These are phyloP conservation scores for Juncus effusus DNA, from an alignment of 176 grass and related monocot species.

Conservation along the genomic window DNA sequence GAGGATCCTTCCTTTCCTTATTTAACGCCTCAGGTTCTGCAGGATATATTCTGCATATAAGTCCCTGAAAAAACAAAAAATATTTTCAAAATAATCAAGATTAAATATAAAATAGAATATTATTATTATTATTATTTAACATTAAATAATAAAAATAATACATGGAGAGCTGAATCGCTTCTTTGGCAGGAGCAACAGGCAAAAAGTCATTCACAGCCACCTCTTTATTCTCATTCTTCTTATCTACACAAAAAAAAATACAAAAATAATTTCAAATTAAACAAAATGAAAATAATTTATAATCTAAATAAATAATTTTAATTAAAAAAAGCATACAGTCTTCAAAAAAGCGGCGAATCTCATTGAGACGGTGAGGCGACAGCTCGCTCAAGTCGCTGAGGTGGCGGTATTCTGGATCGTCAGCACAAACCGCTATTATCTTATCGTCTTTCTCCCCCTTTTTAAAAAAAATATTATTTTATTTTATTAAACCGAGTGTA, in stretches of 20 bases:
- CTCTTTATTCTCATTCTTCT: conserved; percentile 99
- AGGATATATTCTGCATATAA: conserved; percentile 75
- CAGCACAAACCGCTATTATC: conserved; percentile 46
- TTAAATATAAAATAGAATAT: background rate
- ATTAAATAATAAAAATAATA: conserved; percentile 19
- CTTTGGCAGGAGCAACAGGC: conserved; percentile 43
- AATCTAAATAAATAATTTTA: background rate
- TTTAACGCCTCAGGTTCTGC: conserved; percentile 61
- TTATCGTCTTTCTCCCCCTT: conserved; percentile 91
- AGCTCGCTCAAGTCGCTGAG: conserved; percentile 63
- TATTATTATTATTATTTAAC: background rate
- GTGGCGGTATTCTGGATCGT: conserved; percentile 58
- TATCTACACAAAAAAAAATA: conserved; percentile 40
- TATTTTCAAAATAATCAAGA: background rate
- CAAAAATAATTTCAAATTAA: conserved; percentile 8
- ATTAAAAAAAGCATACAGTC: conserved; percentile 47
- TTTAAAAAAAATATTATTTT: background rate
- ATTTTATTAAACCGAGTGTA: no score
- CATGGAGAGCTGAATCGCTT: conserved; percentile 84
- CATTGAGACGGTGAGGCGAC: conserved; percentile 72
- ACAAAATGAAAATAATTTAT: no score
- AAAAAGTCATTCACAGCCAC: conserved; percentile 87
- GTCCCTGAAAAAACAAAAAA: conserved; percentile 41
- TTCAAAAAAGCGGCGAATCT: conserved; percentile 85
- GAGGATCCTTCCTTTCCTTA: background rate